Evolutionary conservation across 2,329 filamentous ascomycete genomes (phyloP), one percentile per base, ranked within the genome.

Genomic region (Truncatella angustata): DNA sequence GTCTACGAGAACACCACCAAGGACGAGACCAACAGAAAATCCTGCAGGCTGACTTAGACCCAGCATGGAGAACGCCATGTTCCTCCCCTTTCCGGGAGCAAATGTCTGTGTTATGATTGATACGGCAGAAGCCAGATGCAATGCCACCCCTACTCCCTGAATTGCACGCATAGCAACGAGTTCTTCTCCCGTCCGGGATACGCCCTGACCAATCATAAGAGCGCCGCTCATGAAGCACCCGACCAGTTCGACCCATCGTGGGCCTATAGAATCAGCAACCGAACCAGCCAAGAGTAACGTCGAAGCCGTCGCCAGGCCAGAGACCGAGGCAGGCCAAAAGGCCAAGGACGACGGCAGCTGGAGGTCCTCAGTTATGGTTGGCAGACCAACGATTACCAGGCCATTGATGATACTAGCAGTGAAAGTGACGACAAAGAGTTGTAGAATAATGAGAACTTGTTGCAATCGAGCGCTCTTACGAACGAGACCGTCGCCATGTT

Each of bases 1-100:
- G 20, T 66, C 64, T 2, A 63, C 62, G 40, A 68, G 66, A 2
- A 60, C 62, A 20, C 66, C 66, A 14, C 65, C 65, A 0, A 68
- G 46, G 1, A 50, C 47, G n/a, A 50, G 16, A 12, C 47, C 47
- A 9, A 50, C 10, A 9, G 24, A 42, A 18, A 50, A 50, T 3
- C 47, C 47, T 2, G 32, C 5, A n/a, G 47, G 21, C n/a, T 9
- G 12, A 10, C 21, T 36, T 6, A 40, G 14, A 7, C 47, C 47
- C 5, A 50, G 21, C n/a, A 18, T 40, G 23, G 47, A 35, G 23
- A 50, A 50, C 0, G n/a, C 47, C 23, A 42, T 40, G 20, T 50
- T 50, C 6, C 47, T 35, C 11, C 21, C 35, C 16, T 16, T 12
- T 4, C 47, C 47, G 12, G 26, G 21, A 23, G 40, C 23, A 0